phyloP scores from a whole-genome alignment of 192 early-diverging fungal genomes.

The Gonapodya prolifera region DNA sequence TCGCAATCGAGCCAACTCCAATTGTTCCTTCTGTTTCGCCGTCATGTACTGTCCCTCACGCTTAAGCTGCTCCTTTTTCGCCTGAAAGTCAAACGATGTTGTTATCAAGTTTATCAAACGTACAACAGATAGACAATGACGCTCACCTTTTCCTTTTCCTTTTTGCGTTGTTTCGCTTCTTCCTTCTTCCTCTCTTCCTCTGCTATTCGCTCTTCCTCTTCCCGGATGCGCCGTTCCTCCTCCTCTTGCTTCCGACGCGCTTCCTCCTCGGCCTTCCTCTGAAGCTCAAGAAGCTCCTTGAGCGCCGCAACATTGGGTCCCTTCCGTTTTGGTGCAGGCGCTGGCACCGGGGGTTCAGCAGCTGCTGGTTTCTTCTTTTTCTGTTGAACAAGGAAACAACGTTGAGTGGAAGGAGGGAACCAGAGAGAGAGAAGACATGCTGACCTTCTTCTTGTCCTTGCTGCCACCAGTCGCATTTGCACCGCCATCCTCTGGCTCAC shows the following conservation, averaged over 20 bases:
- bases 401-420: background rate
- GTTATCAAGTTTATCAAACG: constrained; percentile 6
- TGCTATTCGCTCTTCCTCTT: constrained; percentile 47
- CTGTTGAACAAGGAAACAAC: background rate
- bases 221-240: constrained; percentile 45
- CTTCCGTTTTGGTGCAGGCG: constrained; percentile 2
- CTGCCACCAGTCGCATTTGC: background rate
- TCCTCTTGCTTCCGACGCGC: constrained; percentile 48
- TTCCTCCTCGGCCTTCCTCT: constrained; percentile 69
- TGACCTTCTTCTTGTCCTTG: background rate
- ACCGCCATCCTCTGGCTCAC: background rate
- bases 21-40: constrained; percentile 36
- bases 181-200: constrained; percentile 69
- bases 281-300: constrained; percentile 52
- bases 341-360: background rate
- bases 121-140: background rate
- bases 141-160: constrained; percentile 62
- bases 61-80: constrained; percentile 74
- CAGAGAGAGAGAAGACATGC: background rate
- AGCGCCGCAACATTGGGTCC: constrained; percentile 19
- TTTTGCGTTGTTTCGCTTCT: constrained; percentile 60
- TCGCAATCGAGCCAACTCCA: constrained; percentile 6
- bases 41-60: constrained; percentile 88
- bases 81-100: constrained; percentile 20
- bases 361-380: background rate